Evolutionary conservation across 2,329 filamentous ascomycete species (phyloP).

Genomic region (Hawksworthiomyces lignivorus): DNA sequence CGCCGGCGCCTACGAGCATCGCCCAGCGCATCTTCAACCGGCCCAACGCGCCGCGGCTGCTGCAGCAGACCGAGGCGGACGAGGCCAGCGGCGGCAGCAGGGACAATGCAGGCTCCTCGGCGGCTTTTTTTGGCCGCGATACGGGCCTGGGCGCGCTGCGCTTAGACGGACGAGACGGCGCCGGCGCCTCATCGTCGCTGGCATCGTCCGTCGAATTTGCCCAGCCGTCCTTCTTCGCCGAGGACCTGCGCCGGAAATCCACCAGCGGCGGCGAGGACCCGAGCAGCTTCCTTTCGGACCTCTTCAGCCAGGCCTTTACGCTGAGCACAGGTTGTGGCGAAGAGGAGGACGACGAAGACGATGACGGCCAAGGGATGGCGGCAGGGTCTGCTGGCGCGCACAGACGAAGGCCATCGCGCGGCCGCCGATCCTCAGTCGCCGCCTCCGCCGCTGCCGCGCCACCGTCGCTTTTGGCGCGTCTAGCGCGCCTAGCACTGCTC

Average conservation of each 20-base stretch:
- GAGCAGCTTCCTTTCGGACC: conserved; percentile 34
- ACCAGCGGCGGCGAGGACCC: conserved; percentile 27
- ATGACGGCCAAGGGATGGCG: too few species aligned
- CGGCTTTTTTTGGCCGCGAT: neutral
- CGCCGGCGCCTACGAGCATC: conserved; percentile 59
- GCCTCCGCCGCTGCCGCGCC: too few species aligned
- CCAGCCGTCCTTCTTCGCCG: conserved; percentile 54
- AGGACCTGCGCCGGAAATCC: conserved; percentile 16
- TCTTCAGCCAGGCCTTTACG: conserved; percentile 37
- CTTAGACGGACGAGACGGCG: neutral
- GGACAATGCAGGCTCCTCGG: too few species aligned
- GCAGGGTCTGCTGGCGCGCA: too few species aligned
- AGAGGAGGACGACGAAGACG: conserved; percentile 1
- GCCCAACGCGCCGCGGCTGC: conserved; percentile 44
- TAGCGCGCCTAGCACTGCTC: too few species aligned
- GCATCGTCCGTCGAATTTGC: conserved; percentile 22
- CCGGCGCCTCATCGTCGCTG: neutral
- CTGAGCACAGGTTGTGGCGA: conserved; percentile 27
- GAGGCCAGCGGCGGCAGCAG: conserved; percentile 21
- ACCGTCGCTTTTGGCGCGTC: too few species aligned
- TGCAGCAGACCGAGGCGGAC: conserved; percentile 20
- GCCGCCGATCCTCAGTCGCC: too few species aligned
- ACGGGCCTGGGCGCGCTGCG: neutral
- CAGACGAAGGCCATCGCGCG: too few species aligned
- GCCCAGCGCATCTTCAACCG: conserved; percentile 57